Evolutionary conservation across 371 early-diverging fungal species (phyloP).

Genomic region (Mortierella sp.): DNA sequence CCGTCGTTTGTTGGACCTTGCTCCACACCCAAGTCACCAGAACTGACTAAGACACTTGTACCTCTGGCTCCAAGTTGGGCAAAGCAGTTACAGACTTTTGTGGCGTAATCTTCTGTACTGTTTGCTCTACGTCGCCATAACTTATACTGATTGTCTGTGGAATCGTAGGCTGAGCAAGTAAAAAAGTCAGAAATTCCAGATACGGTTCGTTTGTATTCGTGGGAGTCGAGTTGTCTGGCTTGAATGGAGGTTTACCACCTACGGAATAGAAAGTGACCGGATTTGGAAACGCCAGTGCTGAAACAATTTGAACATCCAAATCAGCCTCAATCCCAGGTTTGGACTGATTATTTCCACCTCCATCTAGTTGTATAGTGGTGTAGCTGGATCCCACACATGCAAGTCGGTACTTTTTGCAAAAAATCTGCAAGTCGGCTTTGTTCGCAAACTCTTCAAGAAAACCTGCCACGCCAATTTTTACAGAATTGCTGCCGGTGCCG

Average conservation of each 20-base stretch:
- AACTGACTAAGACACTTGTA: conserved; percentile 4
- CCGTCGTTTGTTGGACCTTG: not conserved
- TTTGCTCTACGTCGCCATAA: conserved; percentile 11
- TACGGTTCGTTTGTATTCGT: not conserved
- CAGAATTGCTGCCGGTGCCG: not conserved
- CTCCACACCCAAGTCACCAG: conserved; percentile 20
- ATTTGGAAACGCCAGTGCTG: not conserved
- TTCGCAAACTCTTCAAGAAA: conserved; percentile 17
- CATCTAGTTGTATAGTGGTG: not conserved
- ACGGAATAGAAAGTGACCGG: not conserved
- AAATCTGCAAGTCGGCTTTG: not conserved
- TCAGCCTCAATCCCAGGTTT: conserved; percentile 7
- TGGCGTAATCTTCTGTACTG: not conserved
- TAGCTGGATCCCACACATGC: not conserved
- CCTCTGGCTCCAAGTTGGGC: conserved; percentile 6
- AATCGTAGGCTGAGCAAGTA: not conserved
- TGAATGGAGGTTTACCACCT: not conserved
- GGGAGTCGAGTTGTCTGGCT: not conserved
- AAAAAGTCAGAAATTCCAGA: not conserved
- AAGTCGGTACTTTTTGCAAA: not conserved
- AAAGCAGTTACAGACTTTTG: not conserved
- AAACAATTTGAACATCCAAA: conserved; percentile 14
- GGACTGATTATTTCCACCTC: conserved; percentile 1
- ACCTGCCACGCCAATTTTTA: conserved; percentile 10
- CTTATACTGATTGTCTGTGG: conserved; percentile 2